A percentile compares a stretch with the other conserved stretches of the same genome.
Conservation (phyloP, 371 early-diverging fungal species). For the Mortierella sp. region DNA sequence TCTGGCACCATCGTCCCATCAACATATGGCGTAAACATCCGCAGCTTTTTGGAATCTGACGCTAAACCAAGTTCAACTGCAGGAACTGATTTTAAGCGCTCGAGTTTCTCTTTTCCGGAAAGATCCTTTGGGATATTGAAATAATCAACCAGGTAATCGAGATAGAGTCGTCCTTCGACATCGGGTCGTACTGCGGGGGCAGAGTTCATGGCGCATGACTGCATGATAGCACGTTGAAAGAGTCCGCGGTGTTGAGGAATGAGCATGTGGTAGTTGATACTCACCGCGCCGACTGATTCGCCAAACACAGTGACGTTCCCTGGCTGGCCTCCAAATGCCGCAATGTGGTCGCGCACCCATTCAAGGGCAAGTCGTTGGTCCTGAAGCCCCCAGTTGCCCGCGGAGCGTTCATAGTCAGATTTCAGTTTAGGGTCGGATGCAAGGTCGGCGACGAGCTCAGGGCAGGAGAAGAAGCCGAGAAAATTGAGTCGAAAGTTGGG, state of each 20-base stretch:
- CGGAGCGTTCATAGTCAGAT: constrained; percentile 17
- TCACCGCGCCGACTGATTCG: constrained; percentile 60
- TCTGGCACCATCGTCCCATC: constrained; percentile 25
- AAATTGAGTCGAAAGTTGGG: constrained; percentile 50
- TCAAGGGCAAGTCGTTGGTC: constrained; percentile 60
- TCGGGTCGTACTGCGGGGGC: constrained; percentile 18
- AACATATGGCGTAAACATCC: constrained; percentile 29
- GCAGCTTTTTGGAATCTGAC: constrained; percentile 3
- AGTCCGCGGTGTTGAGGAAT: constrained; percentile 32
- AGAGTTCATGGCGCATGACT: constrained; percentile 39
- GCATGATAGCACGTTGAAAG: constrained; percentile 52
- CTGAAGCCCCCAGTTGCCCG: constrained; percentile 57
- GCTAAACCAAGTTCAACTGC: constrained; percentile 9
- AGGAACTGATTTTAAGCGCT: constrained; percentile 10
- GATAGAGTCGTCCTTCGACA: constrained; percentile 14
- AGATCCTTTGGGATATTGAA: constrained; percentile 28
- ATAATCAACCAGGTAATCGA: constrained; percentile 26
- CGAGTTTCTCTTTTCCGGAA: constrained; percentile 25
- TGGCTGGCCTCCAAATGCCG: constrained; percentile 60
- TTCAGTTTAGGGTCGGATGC: constrained; percentile 8
- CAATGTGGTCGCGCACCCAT: constrained; percentile 62
- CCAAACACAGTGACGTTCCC: constrained; percentile 58
- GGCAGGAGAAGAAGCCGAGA: constrained; percentile 40
- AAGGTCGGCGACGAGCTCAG: constrained; percentile 39
- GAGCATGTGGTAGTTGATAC: constrained; percentile 50